Conservation (phyloP, 164 flowering plant species). For the Vitis labrusca region DNA sequence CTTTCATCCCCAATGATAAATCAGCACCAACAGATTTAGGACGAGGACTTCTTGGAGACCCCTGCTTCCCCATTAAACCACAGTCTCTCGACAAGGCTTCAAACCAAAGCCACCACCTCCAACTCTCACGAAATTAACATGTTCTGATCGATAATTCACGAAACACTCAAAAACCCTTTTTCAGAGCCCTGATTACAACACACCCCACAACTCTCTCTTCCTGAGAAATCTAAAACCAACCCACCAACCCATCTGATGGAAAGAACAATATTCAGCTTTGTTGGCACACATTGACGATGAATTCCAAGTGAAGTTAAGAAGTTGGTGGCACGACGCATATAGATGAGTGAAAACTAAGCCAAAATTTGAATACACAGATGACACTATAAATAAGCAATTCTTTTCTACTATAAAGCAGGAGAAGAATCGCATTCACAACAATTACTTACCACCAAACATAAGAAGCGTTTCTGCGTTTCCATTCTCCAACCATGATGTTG, state of each 20-base stretch:
- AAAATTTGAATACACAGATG: conserved; percentile 15
- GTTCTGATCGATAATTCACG: neutral
- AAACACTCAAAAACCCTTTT: neutral
- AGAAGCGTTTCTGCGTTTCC: conserved; percentile 6
- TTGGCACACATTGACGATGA: conserved; percentile 14
- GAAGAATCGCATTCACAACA: conserved; percentile 24
- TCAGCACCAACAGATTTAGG: conserved; percentile 19
- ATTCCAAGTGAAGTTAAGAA: conserved; percentile 35
- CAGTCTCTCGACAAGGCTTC: conserved; percentile 4
- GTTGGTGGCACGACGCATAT: conserved; percentile 20
- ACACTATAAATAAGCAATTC: conserved; percentile 15
- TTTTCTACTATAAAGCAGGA: neutral
- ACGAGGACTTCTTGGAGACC: conserved; percentile 36
- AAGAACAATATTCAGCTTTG: conserved; percentile 10
- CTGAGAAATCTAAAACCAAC: conserved; percentile 1
- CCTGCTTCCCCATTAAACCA: conserved; percentile 52
- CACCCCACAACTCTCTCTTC: conserved; percentile 4
- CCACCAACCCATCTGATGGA: conserved; percentile 14
- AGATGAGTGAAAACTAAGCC: conserved; percentile 35
- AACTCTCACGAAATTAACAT: neutral
- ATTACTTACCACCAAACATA: conserved; percentile 38
- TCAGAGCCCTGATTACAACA: neutral
- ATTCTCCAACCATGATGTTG: too few relatives aligned
- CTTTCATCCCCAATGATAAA: conserved; percentile 28
- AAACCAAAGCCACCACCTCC: neutral